Evolutionary conservation across 2,329 filamentous ascomycete genomes (phyloP).

Genomic region (Helicocarpus griseus): DNA sequence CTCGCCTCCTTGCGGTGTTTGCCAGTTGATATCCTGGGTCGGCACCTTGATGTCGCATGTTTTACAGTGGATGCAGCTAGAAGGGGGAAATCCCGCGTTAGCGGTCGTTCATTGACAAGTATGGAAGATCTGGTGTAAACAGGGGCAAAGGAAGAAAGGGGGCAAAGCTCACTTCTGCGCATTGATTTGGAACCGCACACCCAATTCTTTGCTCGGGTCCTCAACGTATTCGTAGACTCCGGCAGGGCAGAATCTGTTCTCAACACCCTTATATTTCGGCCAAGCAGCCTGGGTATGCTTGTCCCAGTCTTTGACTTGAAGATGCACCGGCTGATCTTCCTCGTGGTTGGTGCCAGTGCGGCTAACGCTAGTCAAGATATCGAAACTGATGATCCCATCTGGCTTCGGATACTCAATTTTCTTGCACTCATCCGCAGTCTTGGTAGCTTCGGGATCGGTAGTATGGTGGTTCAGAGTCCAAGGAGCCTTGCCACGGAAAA

Average conservation of each 20-base stretch:
- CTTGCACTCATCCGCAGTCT: slow-evolving; percentile 63
- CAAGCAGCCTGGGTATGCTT: slow-evolving; percentile 74
- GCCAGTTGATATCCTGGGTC: slow-evolving; percentile 94
- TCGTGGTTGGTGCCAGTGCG: slow-evolving; percentile 97
- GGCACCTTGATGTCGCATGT: slow-evolving; percentile 99
- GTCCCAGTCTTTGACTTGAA: slow-evolving; percentile 94
- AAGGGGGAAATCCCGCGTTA: neutral
- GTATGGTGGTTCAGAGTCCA: slow-evolving; percentile 87
- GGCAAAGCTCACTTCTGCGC: slow-evolving; percentile 69
- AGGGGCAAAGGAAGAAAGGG: neutral
- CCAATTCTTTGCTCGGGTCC: slow-evolving; percentile 73
- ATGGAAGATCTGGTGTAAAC: neutral
- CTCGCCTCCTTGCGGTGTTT: slow-evolving; percentile 85
- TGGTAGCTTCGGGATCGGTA: slow-evolving; percentile 69
- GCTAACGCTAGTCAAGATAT: slow-evolving; percentile 90
- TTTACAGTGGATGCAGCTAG: slow-evolving; percentile 96
- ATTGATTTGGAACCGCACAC: slow-evolving; percentile 96
- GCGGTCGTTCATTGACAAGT: neutral
- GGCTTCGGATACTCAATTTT: slow-evolving; percentile 98
- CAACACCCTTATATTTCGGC: slow-evolving; percentile 80
- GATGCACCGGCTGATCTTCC: slow-evolving; percentile 92
- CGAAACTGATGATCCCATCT: slow-evolving; percentile 88
- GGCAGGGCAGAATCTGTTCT: slow-evolving; percentile 94
- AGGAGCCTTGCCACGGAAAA: slow-evolving; percentile 74
- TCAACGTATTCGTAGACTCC: slow-evolving; percentile 98